These are phyloP conservation scores for Monosporascus sp. DNA, from an alignment of 2,329 filamentous ascomycete genomes.

Conservation along the genomic window DNA sequence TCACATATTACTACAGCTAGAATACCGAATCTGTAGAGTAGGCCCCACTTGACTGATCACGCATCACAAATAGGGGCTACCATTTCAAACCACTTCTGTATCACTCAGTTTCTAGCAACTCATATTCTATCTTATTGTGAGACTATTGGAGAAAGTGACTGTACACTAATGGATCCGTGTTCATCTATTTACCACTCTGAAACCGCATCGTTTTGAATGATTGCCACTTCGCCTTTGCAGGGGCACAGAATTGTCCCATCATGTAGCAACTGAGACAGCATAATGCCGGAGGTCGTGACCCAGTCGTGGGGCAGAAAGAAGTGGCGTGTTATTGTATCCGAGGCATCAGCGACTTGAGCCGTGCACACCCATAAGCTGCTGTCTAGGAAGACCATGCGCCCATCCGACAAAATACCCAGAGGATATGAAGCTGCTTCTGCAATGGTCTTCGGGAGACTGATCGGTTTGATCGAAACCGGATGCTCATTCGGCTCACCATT, in stretches of 20 bases:
- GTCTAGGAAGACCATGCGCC: conserved; percentile 15
- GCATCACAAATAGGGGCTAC: too few species aligned
- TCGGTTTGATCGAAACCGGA: not conserved
- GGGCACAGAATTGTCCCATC: conserved; percentile 14
- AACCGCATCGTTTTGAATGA: conserved; percentile 9
- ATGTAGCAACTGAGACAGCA: conserved; percentile 8
- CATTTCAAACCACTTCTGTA: too few species aligned
- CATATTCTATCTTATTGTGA: too few species aligned
- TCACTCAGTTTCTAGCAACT: too few species aligned
- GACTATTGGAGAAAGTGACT: too few species aligned
- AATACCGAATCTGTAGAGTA: too few species aligned
- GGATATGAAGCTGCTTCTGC: conserved; percentile 1
- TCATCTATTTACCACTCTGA: conserved; percentile 10
- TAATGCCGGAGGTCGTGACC: conserved; percentile 10
- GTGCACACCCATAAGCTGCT: conserved; percentile 15
- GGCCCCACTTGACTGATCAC: too few species aligned
- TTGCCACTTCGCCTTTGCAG: conserved; percentile 12
- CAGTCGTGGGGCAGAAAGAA: conserved; percentile 20
- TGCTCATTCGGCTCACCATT: not conserved
- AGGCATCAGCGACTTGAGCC: not conserved
- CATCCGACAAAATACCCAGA: conserved; percentile 12
- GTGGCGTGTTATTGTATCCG: conserved; percentile 7
- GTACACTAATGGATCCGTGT: too few species aligned
- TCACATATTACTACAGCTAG: too few species aligned
- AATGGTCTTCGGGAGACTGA: conserved; percentile 1